Evolutionary conservation across 495 filamentous ascomycete genomes (phyloP).

Genomic region (Penicillium robsamsonii): DNA sequence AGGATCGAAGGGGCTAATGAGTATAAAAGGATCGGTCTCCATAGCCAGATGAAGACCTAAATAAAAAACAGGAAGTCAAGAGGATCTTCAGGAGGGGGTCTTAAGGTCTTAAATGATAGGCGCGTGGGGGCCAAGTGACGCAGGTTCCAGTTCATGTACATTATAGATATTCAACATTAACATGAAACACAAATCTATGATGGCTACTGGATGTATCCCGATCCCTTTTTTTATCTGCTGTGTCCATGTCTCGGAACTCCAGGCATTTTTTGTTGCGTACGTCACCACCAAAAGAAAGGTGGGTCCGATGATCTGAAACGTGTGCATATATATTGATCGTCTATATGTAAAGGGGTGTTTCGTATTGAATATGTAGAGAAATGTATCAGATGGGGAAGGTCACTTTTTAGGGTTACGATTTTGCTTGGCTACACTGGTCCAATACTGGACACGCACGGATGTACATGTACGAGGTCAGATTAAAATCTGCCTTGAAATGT

Average conservation of each 20-base stretch:
- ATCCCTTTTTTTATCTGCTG: not conserved
- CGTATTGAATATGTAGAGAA: not conserved
- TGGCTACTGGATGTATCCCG: no score
- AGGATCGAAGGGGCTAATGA: not conserved
- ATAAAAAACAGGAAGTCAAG: not conserved
- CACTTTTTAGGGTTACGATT: conserved; percentile 6
- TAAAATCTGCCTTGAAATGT: not conserved
- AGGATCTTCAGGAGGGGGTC: conserved; percentile 7
- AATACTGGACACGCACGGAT: not conserved
- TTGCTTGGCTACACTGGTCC: not conserved
- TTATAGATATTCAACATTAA: no score
- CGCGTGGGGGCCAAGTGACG: conserved; percentile 11
- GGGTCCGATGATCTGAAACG: conserved; percentile 24
- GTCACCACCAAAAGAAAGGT: conserved; percentile 12
- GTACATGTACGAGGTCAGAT: conserved; percentile 5
- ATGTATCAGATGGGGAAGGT: not conserved
- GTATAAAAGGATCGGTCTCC: conserved; percentile 10
- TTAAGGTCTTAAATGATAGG: not conserved
- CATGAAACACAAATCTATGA: conserved; percentile 7
- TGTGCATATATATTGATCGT: not conserved
- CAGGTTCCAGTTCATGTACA: conserved; percentile 5
- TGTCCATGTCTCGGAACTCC: conserved; percentile 3
- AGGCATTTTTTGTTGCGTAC: conserved; percentile 1
- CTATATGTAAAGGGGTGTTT: not conserved
- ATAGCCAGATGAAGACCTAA: conserved; percentile 15